phyloP scores from a whole-genome alignment of 2,329 filamentous ascomycete genomes.

The Cercospora beticola region DNA sequence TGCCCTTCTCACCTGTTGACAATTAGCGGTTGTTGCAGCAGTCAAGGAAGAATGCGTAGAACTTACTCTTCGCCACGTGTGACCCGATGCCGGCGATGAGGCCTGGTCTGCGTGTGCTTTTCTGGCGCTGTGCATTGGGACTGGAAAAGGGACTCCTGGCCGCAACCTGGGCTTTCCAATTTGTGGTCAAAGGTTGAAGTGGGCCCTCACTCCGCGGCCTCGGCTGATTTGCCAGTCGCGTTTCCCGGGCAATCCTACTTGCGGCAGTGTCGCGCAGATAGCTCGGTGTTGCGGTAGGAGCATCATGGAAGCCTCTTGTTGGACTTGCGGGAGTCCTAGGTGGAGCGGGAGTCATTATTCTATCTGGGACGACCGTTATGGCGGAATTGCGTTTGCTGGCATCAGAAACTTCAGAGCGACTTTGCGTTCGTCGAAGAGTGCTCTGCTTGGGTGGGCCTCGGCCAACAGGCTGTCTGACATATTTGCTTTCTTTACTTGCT shows the following conservation, averaged over 20 bases:
- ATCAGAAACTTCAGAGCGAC: constrained; percentile 35
- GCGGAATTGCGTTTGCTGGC: constrained; percentile 29
- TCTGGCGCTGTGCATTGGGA: constrained; percentile 51
- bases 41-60: background rate
- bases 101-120: constrained; percentile 62
- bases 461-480: constrained; percentile 73
- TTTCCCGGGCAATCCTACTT: constrained; percentile 62
- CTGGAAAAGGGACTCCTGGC: constrained; percentile 53
- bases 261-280: constrained; percentile 68
- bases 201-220: constrained; percentile 50
- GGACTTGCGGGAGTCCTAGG: constrained; percentile 56
- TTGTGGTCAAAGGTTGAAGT: constrained; percentile 54
- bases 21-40: background rate
- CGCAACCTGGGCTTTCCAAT: constrained; percentile 59
- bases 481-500: constrained; percentile 75
- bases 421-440: constrained; percentile 32
- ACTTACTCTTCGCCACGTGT: constrained; percentile 77
- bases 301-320: constrained; percentile 43
- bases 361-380: constrained; percentile 39
- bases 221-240: constrained; percentile 47
- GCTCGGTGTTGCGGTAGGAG: constrained; percentile 55
- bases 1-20: constrained; percentile 76
- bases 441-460: constrained; percentile 61
- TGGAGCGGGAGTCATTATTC: constrained; percentile 49
- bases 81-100: constrained; percentile 82